Conservation (phyloP, 2,329 filamentous ascomycete species). For the Colletotrichum tropicale region DNA sequence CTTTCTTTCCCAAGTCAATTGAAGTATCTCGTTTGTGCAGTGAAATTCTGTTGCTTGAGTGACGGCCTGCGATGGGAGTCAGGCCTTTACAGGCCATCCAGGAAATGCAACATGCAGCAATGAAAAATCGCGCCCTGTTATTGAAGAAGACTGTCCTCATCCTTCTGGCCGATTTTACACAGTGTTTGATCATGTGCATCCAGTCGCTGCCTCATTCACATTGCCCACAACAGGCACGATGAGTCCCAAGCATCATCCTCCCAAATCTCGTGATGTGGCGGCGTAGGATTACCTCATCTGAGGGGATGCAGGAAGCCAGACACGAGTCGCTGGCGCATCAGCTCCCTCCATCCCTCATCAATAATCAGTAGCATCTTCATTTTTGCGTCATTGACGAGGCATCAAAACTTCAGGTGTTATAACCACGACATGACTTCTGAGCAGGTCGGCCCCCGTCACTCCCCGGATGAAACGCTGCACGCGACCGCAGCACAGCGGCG, state of each 20-base stretch:
- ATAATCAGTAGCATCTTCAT: background rate
- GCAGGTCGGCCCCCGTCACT: background rate
- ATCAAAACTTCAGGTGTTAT: background rate
- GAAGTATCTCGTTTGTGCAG: background rate
- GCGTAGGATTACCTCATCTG: background rate
- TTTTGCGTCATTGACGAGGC: background rate
- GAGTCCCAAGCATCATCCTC: background rate
- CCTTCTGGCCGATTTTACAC: rapidly evolving
- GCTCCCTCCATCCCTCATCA: background rate
- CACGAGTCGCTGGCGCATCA: background rate
- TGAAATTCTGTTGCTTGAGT: background rate
- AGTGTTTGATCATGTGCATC: background rate
- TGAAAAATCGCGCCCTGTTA: background rate
- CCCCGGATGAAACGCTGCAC: background rate
- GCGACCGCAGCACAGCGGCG: background rate
- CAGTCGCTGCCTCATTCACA: background rate
- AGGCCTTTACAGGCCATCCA: background rate
- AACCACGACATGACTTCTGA: background rate
- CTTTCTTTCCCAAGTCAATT: background rate
- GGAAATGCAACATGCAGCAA: background rate
- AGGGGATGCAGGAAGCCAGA: background rate
- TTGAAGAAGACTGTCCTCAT: background rate
- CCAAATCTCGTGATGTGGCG: background rate
- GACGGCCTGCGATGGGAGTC: background rate
- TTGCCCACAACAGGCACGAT: background rate